Evolutionary conservation across 2,329 filamentous ascomycete species (phyloP), one percentile per base, ranked within the genome.

Genomic region (Aureobasidium lini): DNA sequence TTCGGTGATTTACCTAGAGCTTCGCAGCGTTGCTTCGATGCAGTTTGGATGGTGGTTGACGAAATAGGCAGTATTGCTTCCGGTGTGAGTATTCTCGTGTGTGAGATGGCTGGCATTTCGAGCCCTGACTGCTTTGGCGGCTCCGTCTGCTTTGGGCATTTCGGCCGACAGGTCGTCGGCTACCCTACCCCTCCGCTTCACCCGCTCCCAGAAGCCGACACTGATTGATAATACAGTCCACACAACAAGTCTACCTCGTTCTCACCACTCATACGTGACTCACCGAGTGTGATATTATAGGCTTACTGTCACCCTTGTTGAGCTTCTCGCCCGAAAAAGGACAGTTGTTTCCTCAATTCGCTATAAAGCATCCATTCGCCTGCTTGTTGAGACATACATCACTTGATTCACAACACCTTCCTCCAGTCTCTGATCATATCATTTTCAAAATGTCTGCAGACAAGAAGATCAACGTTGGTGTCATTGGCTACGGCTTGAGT

Each of bases 401-500:
- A 29, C 18, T 16, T 29, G 11, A 2, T 34, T 50, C 16, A 39
- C 34, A 23, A 36, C 16, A 2, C 31, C 15, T 39, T 15, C 5
- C 13, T 7, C 18, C 34, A 50, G 18, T n/a, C 23, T n/a, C 32
- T 8, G 7, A 16, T 6, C 10, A 9, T 6, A 2, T 31, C 11
- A 1, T 13, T 36, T 15, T 15, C 13, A 53, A n/a, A 29, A 62
- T 62, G 61, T 57, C 59, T 29, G 16, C 52, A 16, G 44, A 60
- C 18, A 66, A 66, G 61, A 64, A 70, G 18, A 81, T 76, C 69
- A 84, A 84, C 62, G 78, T 84, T 59, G 82, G 80, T 48, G 71
- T 85, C 40, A 77, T 85, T 61, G 82, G 83, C 67, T 85, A 84
- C 69, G 82, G 82, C 66, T 71, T 84, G 68, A 82, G 79, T 59